Conservation (phyloP, 768 basidiomycete species). For the Boletus edulis region DNA sequence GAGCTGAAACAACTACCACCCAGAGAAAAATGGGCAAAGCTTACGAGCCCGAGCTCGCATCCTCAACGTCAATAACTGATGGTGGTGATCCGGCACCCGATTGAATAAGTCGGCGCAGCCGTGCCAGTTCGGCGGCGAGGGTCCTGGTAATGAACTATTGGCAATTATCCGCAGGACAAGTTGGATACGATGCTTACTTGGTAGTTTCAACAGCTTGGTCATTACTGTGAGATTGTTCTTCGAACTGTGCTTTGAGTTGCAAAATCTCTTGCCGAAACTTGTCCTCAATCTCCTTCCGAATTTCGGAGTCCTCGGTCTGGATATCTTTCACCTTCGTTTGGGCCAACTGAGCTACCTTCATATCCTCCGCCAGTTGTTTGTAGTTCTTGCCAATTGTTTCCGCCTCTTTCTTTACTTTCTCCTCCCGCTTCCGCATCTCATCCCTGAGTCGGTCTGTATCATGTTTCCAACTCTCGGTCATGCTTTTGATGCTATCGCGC, state of each 20-base stretch:
- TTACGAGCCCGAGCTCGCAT: constrained; percentile 14
- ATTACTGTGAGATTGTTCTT: constrained; percentile 51
- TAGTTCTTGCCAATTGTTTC: constrained; percentile 73
- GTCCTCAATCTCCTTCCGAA: constrained; percentile 57
- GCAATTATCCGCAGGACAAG: neutral
- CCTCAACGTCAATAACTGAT: constrained; percentile 10
- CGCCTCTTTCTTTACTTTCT: constrained; percentile 62
- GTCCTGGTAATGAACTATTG: constrained; percentile 36
- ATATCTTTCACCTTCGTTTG: constrained; percentile 49
- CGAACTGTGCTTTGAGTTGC: constrained; percentile 50
- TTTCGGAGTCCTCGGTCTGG: constrained; percentile 46
- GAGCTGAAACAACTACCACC: constrained; percentile 2
- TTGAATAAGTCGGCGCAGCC: constrained; percentile 74
- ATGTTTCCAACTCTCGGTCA: constrained; percentile 69
- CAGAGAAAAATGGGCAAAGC: neutral
- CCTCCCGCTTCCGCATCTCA: constrained; percentile 75
- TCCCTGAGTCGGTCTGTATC: constrained; percentile 70
- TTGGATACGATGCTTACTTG: constrained; percentile 40
- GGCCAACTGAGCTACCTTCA: constrained; percentile 48
- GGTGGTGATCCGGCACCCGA: constrained; percentile 39
- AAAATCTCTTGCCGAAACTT: constrained; percentile 58
- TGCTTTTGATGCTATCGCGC: constrained; percentile 70
- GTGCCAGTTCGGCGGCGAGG: constrained; percentile 60
- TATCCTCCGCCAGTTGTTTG: constrained; percentile 57
- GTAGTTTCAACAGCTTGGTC: constrained; percentile 61